Conservation (phyloP, 148 eudicot species). For the Vaccinium macrocarpon region DNA sequence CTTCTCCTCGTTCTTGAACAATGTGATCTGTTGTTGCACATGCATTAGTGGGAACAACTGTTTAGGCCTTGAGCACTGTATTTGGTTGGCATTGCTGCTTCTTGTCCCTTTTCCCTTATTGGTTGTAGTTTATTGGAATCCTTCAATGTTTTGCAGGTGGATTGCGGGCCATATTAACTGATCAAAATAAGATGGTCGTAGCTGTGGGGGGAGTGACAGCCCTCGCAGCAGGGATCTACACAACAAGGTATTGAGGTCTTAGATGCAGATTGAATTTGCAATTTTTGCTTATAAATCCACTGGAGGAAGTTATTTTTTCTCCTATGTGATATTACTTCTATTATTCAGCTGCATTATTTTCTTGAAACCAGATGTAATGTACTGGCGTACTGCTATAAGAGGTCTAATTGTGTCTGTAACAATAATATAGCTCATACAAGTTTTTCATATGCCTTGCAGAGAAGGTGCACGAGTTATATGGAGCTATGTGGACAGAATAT, state of each 20-base stretch:
- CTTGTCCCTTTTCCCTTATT: not conserved
- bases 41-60: not conserved
- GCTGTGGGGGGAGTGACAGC: constrained; percentile 97
- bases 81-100: not conserved
- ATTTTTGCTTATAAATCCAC: not conserved
- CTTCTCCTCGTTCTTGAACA: not conserved
- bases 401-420: not conserved
- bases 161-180: constrained; percentile 79
- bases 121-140: not conserved
- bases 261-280: not conserved
- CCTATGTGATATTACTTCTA: not conserved
- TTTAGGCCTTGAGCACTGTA: not conserved
- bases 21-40: not conserved
- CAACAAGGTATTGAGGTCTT: constrained; percentile 65
- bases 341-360: constrained; percentile 10
- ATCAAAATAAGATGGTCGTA: constrained; percentile 91
- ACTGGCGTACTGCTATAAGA: not conserved
- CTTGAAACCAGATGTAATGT: not conserved
- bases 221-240: constrained; percentile 93
- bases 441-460: constrained; percentile 41
- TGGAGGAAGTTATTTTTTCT: not conserved
- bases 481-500: constrained; percentile 93
- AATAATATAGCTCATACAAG: not conserved
- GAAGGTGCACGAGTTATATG: constrained; percentile 98
- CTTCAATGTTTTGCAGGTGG: constrained; percentile 58